Evolutionary conservation across 257 asterid genomes (phyloP).

Genomic region (Linaria vulgaris): DNA sequence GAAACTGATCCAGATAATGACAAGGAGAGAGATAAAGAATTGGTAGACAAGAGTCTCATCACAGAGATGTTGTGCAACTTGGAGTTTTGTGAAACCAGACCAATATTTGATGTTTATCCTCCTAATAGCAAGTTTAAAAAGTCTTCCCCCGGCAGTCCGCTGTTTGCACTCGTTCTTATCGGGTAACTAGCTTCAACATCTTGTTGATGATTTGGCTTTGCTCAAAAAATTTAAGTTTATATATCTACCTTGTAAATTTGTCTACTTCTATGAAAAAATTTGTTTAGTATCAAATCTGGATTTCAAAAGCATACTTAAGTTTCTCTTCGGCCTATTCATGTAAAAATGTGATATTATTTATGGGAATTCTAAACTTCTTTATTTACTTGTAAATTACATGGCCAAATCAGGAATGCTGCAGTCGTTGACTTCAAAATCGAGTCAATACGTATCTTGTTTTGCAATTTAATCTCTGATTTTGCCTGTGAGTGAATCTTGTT

Average conservation of each 20-base stretch:
- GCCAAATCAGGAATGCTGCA: neutral
- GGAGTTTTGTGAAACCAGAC: conserved; percentile 50
- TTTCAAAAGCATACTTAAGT: neutral
- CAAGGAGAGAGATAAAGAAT: conserved; percentile 17
- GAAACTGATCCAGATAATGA: conserved; percentile 25
- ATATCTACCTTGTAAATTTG: neutral
- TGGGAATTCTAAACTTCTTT: neutral
- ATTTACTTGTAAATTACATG: neutral
- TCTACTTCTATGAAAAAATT: neutral
- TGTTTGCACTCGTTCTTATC: conserved; percentile 55
- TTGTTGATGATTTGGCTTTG: neutral
- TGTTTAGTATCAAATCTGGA: neutral
- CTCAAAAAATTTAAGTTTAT: neutral
- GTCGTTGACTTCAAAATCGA: neutral
- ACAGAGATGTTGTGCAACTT: conserved; percentile 39
- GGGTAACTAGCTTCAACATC: conserved; percentile 45
- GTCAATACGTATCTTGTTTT: neutral
- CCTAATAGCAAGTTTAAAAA: conserved; percentile 84
- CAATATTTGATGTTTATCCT: conserved; percentile 62
- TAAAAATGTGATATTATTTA: neutral
- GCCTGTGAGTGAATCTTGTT: neutral
- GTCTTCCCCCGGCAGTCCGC: conserved; percentile 71
- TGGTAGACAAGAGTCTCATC: conserved; percentile 27
- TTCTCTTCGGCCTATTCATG: neutral
- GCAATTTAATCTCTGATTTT: neutral